A percentile compares a stretch with the other conserved stretches of the same genome.
These are phyloP conservation scores for Carnegiea gigantea DNA, from an alignment of 179 eudicot genomes.

Conservation along the genomic window DNA sequence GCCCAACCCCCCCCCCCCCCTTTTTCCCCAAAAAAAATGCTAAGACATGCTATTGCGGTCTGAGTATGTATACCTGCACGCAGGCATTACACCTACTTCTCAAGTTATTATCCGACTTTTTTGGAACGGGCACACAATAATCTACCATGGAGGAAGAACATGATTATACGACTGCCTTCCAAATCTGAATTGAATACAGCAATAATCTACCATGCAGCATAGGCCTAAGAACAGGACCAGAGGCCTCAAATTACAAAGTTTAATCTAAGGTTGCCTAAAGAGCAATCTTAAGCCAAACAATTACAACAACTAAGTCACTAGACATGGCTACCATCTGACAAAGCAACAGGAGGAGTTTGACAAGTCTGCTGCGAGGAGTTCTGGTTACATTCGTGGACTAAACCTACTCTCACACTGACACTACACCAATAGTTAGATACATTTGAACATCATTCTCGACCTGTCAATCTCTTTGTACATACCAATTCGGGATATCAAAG, in stretches of 20 bases:
- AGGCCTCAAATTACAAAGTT: background rate
- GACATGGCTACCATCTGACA: background rate
- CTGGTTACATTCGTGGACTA: constrained; percentile 17
- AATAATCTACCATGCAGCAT: background rate
- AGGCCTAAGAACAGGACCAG: background rate
- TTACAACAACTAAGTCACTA: constrained; percentile 7
- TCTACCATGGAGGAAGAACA: too few relatives aligned
- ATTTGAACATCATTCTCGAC: constrained; percentile 10
- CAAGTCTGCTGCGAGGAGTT: background rate
- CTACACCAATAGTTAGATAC: constrained; percentile 20
- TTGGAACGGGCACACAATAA: too few relatives aligned
- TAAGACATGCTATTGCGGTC: too few relatives aligned
- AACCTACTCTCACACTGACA: constrained; percentile 20
- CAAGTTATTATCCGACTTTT: too few relatives aligned
- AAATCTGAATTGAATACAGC: background rate
- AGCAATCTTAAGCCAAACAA: background rate
- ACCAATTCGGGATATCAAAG: constrained; percentile 3
- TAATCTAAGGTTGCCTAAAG: background rate
- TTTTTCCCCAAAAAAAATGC: too few relatives aligned
- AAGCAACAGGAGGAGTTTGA: background rate
- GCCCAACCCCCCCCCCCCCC: too few relatives aligned
- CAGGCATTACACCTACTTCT: too few relatives aligned
- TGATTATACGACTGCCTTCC: too few relatives aligned
- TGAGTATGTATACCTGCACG: too few relatives aligned
- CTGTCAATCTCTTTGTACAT: constrained; percentile 25